Evolutionary conservation across 73 alveolate species (phyloP).

Genomic region (Symbiodinium natans): DNA sequence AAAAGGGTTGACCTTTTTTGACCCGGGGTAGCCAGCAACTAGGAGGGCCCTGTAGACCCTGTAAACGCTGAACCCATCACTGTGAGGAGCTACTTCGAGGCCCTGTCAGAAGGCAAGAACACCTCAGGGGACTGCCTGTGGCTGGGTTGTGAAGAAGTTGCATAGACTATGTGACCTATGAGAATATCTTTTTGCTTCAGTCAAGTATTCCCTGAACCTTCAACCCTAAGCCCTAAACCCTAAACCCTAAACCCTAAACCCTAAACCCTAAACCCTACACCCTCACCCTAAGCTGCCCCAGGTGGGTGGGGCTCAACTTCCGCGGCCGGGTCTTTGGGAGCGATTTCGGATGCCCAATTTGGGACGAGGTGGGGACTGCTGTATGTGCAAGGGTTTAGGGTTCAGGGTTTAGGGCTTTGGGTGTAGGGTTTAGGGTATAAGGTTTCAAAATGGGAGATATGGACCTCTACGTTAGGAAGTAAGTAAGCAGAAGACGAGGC

Average conservation of each 20-base stretch:
- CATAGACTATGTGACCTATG: neutral
- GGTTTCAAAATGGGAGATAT: no score
- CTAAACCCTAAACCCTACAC: no score
- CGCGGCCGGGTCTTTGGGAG: conserved; percentile 87
- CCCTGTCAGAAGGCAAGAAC: conserved; percentile 32
- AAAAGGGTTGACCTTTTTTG: no score
- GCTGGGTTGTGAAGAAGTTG: neutral
- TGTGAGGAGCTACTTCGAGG: conserved; percentile 45
- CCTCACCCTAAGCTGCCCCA: no score
- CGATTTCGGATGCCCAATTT: conserved; percentile 68
- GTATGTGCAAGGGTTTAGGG: no score
- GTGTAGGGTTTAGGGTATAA: no score
- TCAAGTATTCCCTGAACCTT: neutral
- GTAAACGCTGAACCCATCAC: no score
- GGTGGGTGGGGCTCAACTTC: conserved; percentile 72
- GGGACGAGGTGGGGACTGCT: conserved; percentile 88
- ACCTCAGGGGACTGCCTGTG: conserved; percentile 17
- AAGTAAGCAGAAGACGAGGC: no score
- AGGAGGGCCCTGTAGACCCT: no score
- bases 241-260: neutral
- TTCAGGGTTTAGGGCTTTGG: no score
- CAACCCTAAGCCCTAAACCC: neutral
- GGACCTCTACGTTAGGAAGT: no score
- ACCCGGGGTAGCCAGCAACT: no score
- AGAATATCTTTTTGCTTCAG: neutral